Evolutionary conservation across 208 protist species (phyloP), one percentile per base, ranked within the genome.

Genomic region (Strigomonas culicis): DNA sequence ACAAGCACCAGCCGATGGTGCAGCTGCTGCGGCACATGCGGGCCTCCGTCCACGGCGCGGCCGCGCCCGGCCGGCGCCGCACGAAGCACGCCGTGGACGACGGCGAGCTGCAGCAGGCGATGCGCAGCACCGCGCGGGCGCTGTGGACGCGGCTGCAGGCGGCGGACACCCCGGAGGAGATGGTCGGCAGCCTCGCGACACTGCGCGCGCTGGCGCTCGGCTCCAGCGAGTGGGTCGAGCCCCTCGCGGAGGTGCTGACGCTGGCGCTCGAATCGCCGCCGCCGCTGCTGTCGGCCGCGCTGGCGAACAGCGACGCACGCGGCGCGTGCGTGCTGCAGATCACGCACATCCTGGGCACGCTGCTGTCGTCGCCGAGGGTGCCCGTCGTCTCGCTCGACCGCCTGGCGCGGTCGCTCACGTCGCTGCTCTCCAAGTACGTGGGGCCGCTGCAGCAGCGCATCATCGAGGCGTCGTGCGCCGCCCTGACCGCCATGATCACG

Each of bases 371-470:
- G 6, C 71, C 83, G 2, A 73, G 66, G 22, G 62, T 78, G 30
- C 86, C 89, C 4, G 57, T 73, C 21, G 32, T 93, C 43, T 83
- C 85, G 25, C 70, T 93, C 21, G 80, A 92, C 30, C 63, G 68
- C 31, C 60, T 93, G 19, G 56, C 79, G 19, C 70, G 65, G 11
- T 63, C 74, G 15, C 63, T 92, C 34, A 93, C 77, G 10, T 59
- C 60, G 43, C 46, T 96, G n/a, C 71, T 96, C 6, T 83, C 79
- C 34, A 69, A 78, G 52, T 96, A 96, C 66, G 80, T 88, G n/a
- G 90, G 90, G 21, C 77, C 83, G 22, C 80, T 78, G 32, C 90
- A 96, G 59, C 80, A 90, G 39, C 77, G 87, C 30, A 80, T 96
- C 53, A 84, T 96, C 21, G 59, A 86, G 11, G 84, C 85, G 1